Base-by-base conservation (phyloP, 2,329 filamentous ascomycete genomes). In the Pseudogymnoascus sp. region DNA sequence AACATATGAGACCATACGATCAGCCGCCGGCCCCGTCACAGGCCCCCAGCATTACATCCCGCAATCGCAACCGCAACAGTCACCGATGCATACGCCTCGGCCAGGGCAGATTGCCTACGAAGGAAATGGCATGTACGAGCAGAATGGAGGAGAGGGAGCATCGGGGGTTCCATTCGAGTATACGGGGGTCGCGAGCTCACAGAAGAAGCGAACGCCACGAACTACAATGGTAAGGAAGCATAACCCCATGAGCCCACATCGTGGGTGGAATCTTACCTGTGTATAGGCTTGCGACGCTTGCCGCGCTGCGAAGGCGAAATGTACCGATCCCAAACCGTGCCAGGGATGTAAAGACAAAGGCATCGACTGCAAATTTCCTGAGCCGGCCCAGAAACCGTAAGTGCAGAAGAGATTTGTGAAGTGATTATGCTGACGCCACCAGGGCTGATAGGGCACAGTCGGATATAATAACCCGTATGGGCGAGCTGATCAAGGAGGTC, bases 321-420 rank as follows among this genome's bases (percentile, higher is more conserved):
- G 92, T 73, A 91, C 96, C 70, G 92, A 96, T 78, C 87, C 87
- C 9, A 87, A 89, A 67, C 92, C 89, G 1, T 88, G 89, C 69
- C 93, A 91, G 72, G 91, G 88, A 70, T 99, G 95, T 74, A 89
- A 88, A 69, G 93, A 97, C 68, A 96, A 96, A 73, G 87, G 84
- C 67, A 82, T 91, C 33, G 82, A 87, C 61, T 99, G 91, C 78
- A 88, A 90, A 74, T 97, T 97, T 75, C 87, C 93, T 67, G 93
- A 97, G 71, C 89, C 95, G 5, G 89, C 91, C 21, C 91, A 91
- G 14, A 95, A 96, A 72, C 93, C 96, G 90, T 96, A 81, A 74
- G 88, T 79, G 38, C 61, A 62, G 49, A 58, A 63, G 74, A 84
- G 81, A 62, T 80, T 1, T 23, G 18, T 7, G 14, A 8, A 9